A percentile compares a stretch with the other conserved stretches of the same genome.
Evolutionary conservation across 2,329 filamentous ascomycete species (phyloP).

Genomic region (Berkeleyomyces basicola): DNA sequence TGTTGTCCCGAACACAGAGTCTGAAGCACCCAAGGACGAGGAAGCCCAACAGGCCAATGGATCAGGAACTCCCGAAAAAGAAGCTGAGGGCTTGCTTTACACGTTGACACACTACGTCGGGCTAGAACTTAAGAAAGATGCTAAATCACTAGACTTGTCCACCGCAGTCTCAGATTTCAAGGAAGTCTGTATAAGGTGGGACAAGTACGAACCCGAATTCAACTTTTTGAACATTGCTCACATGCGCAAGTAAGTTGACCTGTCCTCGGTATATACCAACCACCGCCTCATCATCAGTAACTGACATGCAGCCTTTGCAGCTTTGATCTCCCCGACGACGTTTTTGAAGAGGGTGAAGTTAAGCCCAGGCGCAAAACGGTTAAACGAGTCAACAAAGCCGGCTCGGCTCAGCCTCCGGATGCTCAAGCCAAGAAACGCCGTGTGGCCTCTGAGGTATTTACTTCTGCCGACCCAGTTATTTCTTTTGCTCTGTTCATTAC

Average conservation of each 20-base stretch:
- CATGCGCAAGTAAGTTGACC: slow-evolving; percentile 56
- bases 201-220: slow-evolving; percentile 56
- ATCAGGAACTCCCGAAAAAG: slow-evolving; percentile 29
- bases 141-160: slow-evolving; percentile 60
- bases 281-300: background rate
- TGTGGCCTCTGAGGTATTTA: slow-evolving; percentile 29
- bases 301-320: slow-evolving; percentile 28
- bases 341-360: slow-evolving; percentile 67
- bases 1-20: slow-evolving; percentile 19
- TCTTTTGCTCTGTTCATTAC: background rate
- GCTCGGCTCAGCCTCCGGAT: slow-evolving; percentile 22
- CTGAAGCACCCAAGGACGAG: background rate
- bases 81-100: slow-evolving; percentile 38
- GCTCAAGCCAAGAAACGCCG: slow-evolving; percentile 30
- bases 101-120: slow-evolving; percentile 94
- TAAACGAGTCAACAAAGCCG: slow-evolving; percentile 21
- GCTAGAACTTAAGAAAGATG: slow-evolving; percentile 61
- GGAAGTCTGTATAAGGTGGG: slow-evolving; percentile 58
- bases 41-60: slow-evolving; percentile 20
- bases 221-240: slow-evolving; percentile 70
- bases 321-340: slow-evolving; percentile 73
- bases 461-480: background rate
- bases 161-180: slow-evolving; percentile 78
- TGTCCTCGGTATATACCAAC: background rate
- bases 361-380: slow-evolving; percentile 45